phyloP scores from a whole-genome alignment of 164 flowering plant species.

The Warburgia ugandensis region DNA sequence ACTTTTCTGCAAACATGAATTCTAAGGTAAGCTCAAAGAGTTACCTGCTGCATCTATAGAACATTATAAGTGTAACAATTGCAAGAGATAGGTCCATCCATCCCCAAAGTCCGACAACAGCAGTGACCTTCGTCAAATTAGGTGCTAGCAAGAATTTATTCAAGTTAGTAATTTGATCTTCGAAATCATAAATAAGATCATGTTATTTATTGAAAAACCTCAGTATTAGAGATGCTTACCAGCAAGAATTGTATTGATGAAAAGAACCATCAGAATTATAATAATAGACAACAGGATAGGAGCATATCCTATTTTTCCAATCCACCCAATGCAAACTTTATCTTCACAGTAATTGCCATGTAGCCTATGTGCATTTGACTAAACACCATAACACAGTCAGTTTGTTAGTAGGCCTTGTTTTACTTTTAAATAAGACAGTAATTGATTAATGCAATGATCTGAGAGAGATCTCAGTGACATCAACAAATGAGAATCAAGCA shows the following conservation, averaged over 20 bases:
- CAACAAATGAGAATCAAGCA: too few relatives aligned
- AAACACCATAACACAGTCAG: conserved; percentile 24
- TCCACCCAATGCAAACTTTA: conserved; percentile 37
- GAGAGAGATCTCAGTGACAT: too few relatives aligned
- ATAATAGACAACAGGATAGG: conserved; percentile 57
- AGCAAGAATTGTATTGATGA: conserved; percentile 66
- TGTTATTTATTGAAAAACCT: neutral
- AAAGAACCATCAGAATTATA: conserved; percentile 41
- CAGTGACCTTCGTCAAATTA: conserved; percentile 68
- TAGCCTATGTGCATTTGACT: conserved; percentile 61
- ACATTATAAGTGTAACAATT: conserved; percentile 54
- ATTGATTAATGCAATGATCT: too few relatives aligned
- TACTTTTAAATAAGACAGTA: too few relatives aligned
- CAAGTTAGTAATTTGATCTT: conserved; percentile 6
- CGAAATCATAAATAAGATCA: conserved; percentile 2
- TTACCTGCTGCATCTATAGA: conserved; percentile 85
- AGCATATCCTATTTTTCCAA: conserved; percentile 55
- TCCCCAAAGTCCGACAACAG: conserved; percentile 89
- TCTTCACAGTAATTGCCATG: conserved; percentile 30
- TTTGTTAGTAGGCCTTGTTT: too few relatives aligned
- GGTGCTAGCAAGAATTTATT: conserved; percentile 40
- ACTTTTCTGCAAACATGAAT: neutral
- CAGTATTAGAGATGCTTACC: conserved; percentile 35
- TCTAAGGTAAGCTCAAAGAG: neutral
- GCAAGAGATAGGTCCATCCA: conserved; percentile 73